Percentiles rank a stretch among this genome's conserved stretches.
Conservation (phyloP, 75 land plant species). For the Picea sitchensis region DNA sequence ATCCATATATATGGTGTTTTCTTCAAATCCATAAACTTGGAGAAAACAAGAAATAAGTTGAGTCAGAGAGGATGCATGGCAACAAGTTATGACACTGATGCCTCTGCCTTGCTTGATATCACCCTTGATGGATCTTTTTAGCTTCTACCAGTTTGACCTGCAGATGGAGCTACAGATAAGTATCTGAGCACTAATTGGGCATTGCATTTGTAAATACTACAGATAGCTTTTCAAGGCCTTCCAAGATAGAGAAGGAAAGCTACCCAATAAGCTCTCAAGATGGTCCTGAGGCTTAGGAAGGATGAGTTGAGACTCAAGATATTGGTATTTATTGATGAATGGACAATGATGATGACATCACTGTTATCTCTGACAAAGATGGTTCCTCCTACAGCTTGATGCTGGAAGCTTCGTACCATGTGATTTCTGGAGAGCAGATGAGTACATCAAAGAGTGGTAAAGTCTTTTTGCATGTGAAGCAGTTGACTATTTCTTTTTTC, state of each 20-base stretch:
- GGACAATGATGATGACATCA: background rate
- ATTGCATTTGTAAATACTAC: background rate
- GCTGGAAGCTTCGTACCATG: background rate
- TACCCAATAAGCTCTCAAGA: background rate
- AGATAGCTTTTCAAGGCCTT: background rate
- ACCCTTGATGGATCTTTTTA: constrained; percentile 30
- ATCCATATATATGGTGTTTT: constrained; percentile 24
- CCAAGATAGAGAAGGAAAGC: constrained; percentile 8
- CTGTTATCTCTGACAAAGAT: background rate
- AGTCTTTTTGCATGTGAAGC: background rate
- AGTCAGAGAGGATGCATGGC: background rate
- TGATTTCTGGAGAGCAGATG: background rate
- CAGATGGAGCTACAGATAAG: background rate
- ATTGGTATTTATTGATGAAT: constrained; percentile 4
- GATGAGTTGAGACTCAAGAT: constrained; percentile 10
- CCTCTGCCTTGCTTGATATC: constrained; percentile 15
- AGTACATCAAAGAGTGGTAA: background rate
- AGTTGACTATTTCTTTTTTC: too few relatives aligned
- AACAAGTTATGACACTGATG: background rate
- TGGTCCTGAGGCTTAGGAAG: background rate
- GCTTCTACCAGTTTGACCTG: constrained; percentile 8
- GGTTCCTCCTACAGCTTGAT: background rate
- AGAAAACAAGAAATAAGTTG: background rate
- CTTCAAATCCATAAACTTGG: constrained; percentile 27
- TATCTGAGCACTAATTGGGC: background rate